phyloP scores from a whole-genome alignment of 108 stramenopile species.

The Mayamaea pseudoterrestris region DNA sequence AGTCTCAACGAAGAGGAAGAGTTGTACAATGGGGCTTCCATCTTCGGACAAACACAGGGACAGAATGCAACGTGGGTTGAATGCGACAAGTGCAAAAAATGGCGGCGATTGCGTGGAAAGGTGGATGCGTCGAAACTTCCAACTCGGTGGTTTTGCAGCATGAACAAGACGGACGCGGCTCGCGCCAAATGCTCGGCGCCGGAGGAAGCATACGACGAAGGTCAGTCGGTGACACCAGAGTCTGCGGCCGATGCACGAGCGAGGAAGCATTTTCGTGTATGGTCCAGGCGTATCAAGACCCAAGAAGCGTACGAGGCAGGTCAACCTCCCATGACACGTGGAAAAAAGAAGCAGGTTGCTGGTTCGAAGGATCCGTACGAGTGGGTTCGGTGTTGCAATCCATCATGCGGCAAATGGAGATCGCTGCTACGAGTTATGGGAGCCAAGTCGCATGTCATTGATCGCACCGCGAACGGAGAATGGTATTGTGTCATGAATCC shows the following conservation, averaged over 20 bases:
- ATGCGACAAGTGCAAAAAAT: conserved; percentile 88
- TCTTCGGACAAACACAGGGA: conserved; percentile 77
- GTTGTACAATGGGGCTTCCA: conserved; percentile 74
- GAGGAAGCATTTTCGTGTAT: conserved; percentile 71
- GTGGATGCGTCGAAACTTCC: conserved; percentile 80
- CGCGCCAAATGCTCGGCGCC: conserved; percentile 74
- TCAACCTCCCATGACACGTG: conserved; percentile 43
- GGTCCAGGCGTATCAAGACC: conserved; percentile 70
- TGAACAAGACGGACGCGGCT: conserved; percentile 85
- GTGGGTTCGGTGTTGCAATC: conserved; percentile 83
- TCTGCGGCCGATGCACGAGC: conserved; percentile 72
- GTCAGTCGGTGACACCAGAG: conserved; percentile 65
- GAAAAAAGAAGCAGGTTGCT: conserved; percentile 46
- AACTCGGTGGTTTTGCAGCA: conserved; percentile 74
- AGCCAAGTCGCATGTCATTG: conserved; percentile 31
- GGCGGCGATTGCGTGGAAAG: conserved; percentile 83
- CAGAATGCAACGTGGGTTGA: conserved; percentile 83
- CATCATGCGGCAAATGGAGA: conserved; percentile 78
- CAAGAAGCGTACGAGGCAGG: conserved; percentile 74
- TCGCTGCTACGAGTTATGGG: conserved; percentile 71
- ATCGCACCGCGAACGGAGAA: too few species aligned
- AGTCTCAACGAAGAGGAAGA: conserved; percentile 14
- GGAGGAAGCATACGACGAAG: conserved; percentile 77
- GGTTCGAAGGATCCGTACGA: conserved; percentile 74
- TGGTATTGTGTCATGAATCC: conserved; percentile 92